A percentile compares a stretch with the other conserved stretches of the same genome.
phyloP scores from a whole-genome alignment of 768 basidiomycete genomes.

The Pulveroboletus sp. region DNA sequence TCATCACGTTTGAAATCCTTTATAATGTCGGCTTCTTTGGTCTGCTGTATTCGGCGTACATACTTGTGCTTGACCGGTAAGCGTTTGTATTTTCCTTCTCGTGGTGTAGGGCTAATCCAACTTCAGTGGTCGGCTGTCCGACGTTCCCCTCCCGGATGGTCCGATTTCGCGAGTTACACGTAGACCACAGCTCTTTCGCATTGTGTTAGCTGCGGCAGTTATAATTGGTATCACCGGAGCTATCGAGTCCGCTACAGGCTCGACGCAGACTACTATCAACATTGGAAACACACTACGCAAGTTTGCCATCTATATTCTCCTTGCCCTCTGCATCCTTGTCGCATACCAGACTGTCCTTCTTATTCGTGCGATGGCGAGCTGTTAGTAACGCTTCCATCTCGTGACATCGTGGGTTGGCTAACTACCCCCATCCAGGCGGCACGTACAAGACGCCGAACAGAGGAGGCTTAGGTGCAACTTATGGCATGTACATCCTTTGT shows the following conservation, averaged over 20 bases:
- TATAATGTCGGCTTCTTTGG: conserved; percentile 37
- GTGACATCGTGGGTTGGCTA: conserved; percentile 1
- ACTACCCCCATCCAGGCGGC: conserved; percentile 14
- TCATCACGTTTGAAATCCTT: conserved; percentile 30
- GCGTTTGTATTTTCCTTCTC: neutral
- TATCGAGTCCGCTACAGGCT: conserved; percentile 12
- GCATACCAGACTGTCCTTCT: conserved; percentile 25
- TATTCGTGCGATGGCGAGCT: conserved; percentile 9
- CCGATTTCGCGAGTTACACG: conserved; percentile 22
- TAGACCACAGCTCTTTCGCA: conserved; percentile 22
- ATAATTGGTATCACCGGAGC: conserved; percentile 26
- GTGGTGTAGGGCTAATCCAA: neutral
- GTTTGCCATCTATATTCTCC: conserved; percentile 26
- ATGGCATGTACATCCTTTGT: conserved; percentile 26
- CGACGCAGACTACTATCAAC: conserved; percentile 7
- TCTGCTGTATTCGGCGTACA: conserved; percentile 33
- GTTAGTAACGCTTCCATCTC: conserved; percentile 10
- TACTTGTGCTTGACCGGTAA: conserved; percentile 32
- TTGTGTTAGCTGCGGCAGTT: conserved; percentile 23
- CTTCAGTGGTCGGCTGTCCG: conserved; percentile 20
- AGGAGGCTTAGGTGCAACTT: conserved; percentile 17
- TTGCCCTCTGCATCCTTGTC: conserved; percentile 26
- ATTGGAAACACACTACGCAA: conserved; percentile 23
- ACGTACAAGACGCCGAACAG: conserved; percentile 15
- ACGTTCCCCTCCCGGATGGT: conserved; percentile 21